Evolutionary conservation across 106 monocot species (phyloP).

Genomic region (Apostasia ramifera): DNA sequence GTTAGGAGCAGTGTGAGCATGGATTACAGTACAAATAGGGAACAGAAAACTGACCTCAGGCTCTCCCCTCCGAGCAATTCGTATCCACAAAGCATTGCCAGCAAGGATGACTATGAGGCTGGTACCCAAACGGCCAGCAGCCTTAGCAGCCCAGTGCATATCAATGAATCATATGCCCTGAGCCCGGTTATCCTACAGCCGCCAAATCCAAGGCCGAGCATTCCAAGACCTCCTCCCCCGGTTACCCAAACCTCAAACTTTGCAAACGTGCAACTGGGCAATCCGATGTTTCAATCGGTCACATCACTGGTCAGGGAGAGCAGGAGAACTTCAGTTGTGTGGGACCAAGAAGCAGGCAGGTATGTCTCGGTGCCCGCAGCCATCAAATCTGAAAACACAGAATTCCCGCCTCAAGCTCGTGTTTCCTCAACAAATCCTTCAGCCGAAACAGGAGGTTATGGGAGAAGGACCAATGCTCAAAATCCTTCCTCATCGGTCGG

Average conservation of each 20-base stretch:
- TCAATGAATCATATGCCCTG: slow-evolving; percentile 29
- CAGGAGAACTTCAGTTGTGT: slow-evolving; percentile 69
- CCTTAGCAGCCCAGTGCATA: slow-evolving; percentile 64
- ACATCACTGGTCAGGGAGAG: slow-evolving; percentile 41
- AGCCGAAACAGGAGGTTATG: slow-evolving; percentile 14
- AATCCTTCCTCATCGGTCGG: slow-evolving; percentile 10
- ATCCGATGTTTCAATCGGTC: slow-evolving; percentile 65
- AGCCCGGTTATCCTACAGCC: slow-evolving; percentile 19
- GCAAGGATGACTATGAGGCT: slow-evolving; percentile 77
- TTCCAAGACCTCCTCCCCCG: slow-evolving; percentile 24
- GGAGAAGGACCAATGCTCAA: slow-evolving; percentile 15
- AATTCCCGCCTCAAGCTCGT: slow-evolving; percentile 15
- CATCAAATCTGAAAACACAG: slow-evolving; percentile 28
- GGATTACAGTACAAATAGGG: slow-evolving; percentile 45
- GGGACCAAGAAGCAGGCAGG: slow-evolving; percentile 95
- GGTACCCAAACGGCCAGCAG: slow-evolving; percentile 72
- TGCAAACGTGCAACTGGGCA: slow-evolving; percentile 29
- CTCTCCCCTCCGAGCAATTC: slow-evolving; percentile 53
- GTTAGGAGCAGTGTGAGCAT: slow-evolving; percentile 66
- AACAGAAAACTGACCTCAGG: slow-evolving; percentile 25
- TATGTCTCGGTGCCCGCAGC: slow-evolving; percentile 61
- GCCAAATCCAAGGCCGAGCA: slow-evolving; percentile 11
- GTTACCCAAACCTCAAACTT: not conserved
- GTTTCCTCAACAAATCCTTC: slow-evolving; percentile 22
- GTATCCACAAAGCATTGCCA: slow-evolving; percentile 59